Base-by-base conservation (phyloP, 495 filamentous ascomycete species). In the Aspergillus hancockii region DNA sequence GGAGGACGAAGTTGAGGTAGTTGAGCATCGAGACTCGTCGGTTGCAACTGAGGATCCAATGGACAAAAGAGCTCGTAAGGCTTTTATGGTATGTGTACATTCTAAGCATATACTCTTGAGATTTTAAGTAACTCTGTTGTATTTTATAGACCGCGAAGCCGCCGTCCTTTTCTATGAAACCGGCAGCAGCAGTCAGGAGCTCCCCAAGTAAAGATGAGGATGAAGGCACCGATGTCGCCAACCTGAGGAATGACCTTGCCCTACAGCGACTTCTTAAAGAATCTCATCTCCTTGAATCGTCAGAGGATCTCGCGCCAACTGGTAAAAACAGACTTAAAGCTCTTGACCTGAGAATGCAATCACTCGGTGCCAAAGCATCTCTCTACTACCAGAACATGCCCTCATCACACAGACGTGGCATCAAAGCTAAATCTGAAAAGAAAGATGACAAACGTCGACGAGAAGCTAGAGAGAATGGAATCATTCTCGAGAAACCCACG, bases 181-280 rank as follows among this genome's bases (percentile, higher is more conserved):
- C 66, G 45, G 64, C 70, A 13, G 55, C 67, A 23, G 2, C 43
- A 23, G 55, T 70, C 22, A 71, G 74, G 30, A 30, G 67, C 16
- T 65, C 69, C 9, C 57, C 65, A 31, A 64, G 69, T 19, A 75
- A 70, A 14, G 68, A 63, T 14, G 80, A 68, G 58, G 70, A 68
- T 21, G 75, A 84, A 50, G 74, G 81, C 36, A 76, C 77, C 22
- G 88, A 90, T 65, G 76, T 80, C 8, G 70, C 75, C 14, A 89
- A 90, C 60, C 77, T 97, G 3, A 93, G 93, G 73, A 94, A 97
- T 68, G 94, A 98, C 65, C 84, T 98, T 22, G 92, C 89, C 10
- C 82, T 98, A 19, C 93, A 97, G 66, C 85, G 92, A 16, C 83
- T 98, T 12, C 84, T 98, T 12, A 80, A 86, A 58, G 94, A 98